These are phyloP conservation scores for Fusarium sulawesiense DNA, from an alignment of 2,329 filamentous ascomycete species.

Conservation along the genomic window DNA sequence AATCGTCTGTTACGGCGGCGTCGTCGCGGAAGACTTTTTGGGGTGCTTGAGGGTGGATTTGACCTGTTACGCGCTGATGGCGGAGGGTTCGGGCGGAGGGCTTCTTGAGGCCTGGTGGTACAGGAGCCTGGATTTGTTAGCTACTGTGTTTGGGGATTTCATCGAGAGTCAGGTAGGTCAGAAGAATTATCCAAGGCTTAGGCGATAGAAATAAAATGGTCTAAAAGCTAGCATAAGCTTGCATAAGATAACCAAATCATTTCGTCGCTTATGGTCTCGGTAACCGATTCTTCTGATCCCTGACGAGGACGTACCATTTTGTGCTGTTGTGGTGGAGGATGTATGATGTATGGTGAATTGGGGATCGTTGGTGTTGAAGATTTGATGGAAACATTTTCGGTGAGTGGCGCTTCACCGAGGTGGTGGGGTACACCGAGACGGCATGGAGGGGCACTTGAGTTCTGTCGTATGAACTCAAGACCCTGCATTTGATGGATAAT, in stretches of 20 bases:
- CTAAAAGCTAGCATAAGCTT: background rate
- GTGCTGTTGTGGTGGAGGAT: conserved; percentile 3
- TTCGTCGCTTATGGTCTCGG: background rate
- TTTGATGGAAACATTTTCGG: conserved; percentile 45
- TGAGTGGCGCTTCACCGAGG: conserved; percentile 36
- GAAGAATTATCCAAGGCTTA: background rate
- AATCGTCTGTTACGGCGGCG: conserved; percentile 65
- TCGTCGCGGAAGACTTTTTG: conserved; percentile 64
- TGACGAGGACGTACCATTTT: conserved; percentile 34
- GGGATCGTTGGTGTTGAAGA: conserved; percentile 8
- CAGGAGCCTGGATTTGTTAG: conserved; percentile 40
- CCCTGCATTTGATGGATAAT: background rate
- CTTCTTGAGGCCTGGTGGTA: conserved; percentile 59
- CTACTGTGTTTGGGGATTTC: accelerated
- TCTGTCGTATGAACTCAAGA: background rate
- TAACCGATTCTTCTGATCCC: background rate
- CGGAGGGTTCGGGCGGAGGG: conserved; percentile 69
- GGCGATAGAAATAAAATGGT: background rate
- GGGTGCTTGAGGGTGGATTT: conserved; percentile 62
- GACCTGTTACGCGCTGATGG: conserved; percentile 61
- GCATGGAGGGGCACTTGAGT: conserved; percentile 35
- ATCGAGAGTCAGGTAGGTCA: background rate
- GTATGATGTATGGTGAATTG: background rate
- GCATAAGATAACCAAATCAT: background rate
- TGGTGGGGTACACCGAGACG: conserved; percentile 42